Conservation (phyloP, 768 basidiomycete species). For the Amylocystis lapponica region DNA sequence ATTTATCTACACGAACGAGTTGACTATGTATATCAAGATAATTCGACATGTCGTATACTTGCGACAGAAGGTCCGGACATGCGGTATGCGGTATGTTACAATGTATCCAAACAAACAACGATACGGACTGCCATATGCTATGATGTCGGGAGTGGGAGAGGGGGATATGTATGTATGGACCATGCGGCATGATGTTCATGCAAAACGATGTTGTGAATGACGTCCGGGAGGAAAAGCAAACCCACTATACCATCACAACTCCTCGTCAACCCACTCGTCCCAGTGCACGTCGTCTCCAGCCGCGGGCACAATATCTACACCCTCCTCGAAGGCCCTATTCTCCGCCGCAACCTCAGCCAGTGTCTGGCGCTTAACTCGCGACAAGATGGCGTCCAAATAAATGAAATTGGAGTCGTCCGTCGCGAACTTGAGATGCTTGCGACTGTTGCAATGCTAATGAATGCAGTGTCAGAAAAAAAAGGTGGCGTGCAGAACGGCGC, state of each 20-base stretch:
- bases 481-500: neutral
- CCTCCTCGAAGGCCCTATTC: conserved; percentile 6
- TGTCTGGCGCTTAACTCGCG: conserved; percentile 48
- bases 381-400: conserved; percentile 71
- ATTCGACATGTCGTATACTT: too few relatives aligned
- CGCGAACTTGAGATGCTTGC: conserved; percentile 82
- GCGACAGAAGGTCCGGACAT: too few relatives aligned
- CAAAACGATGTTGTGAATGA: neutral
- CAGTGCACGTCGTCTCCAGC: conserved; percentile 18
- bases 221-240: neutral
- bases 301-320: conserved; percentile 1
- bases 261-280: conserved; percentile 21
- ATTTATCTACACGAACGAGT: too few relatives aligned
- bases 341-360: conserved; percentile 25
- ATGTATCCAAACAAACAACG: neutral
- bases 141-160: too few relatives aligned
- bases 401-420: conserved; percentile 69
- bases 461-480: too few relatives aligned
- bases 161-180: too few relatives aligned
- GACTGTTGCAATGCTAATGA: conserved; percentile 62
- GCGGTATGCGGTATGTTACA: neutral
- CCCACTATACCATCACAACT: neutral
- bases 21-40: neutral
- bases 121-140: neutral
- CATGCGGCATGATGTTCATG: neutral